These are phyloP conservation scores for Lunularia cruciata DNA, from an alignment of 225 moss, liverwort and hornwort species.

Conservation along the genomic window DNA sequence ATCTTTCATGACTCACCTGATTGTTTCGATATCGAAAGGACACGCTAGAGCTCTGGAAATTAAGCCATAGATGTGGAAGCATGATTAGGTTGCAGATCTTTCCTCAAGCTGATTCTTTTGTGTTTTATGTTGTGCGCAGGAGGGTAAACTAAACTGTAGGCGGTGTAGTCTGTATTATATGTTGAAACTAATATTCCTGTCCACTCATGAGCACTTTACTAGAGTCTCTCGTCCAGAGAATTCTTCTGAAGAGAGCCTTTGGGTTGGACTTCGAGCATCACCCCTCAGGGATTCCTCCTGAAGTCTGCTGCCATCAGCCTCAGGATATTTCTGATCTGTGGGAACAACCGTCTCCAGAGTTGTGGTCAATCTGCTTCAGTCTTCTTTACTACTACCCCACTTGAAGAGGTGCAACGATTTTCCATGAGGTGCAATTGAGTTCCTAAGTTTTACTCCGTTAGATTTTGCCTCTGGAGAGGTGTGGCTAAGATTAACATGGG, in stretches of 20 bases:
- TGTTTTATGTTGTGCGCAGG: background rate
- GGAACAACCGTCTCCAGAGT: background rate
- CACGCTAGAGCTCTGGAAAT: too few species aligned
- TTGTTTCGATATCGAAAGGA: too few species aligned
- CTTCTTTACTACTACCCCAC: background rate
- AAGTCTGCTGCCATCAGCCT: background rate
- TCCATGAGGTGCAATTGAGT: background rate
- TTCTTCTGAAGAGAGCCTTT: background rate
- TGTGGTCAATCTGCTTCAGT: background rate
- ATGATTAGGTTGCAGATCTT: too few species aligned
- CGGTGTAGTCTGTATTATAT: constrained; percentile 17
- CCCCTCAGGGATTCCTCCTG: background rate
- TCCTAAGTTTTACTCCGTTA: background rate
- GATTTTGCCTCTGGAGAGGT: constrained; percentile 4
- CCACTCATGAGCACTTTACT: constrained; percentile 8
- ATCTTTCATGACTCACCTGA: background rate
- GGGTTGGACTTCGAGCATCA: constrained; percentile 10
- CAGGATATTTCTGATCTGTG: background rate
- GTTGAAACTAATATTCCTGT: constrained; percentile 22
- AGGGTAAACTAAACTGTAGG: constrained; percentile 1
- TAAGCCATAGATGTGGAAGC: too few species aligned
- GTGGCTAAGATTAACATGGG: background rate
- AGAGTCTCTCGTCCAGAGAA: background rate
- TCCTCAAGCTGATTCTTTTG: too few species aligned
- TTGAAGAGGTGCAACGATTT: background rate